Evolutionary conservation across 2,329 filamentous ascomycete genomes (phyloP).

Genomic region (Metarhizium guizhouense): DNA sequence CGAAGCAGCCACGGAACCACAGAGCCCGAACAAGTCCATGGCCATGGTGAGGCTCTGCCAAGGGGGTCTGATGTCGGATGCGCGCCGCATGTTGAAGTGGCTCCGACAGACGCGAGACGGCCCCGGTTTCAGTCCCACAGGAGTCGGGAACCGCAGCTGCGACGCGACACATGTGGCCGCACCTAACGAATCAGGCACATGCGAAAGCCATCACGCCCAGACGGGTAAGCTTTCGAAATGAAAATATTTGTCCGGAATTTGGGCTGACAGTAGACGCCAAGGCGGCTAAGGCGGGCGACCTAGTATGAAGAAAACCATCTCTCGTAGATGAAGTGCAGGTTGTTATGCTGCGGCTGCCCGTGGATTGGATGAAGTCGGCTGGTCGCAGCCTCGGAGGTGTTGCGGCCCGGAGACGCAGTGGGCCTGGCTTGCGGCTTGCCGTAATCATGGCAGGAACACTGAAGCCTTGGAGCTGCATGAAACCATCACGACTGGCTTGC

Average conservation of each 20-base stretch:
- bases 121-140: conserved; percentile 19
- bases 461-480: no score
- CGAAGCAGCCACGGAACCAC: no score
- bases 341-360: no score
- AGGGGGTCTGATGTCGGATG: conserved; percentile 5
- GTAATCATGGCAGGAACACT: no score
- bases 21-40: not conserved
- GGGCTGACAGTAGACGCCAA: no score
- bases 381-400: no score
- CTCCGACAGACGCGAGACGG: conserved; percentile 24
- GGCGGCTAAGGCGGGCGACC: no score
- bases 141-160: not conserved
- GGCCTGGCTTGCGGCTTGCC: no score
- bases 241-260: not conserved
- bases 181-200: not conserved
- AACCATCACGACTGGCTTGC: no score
- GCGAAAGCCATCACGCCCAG: not conserved
- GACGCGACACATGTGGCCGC: not conserved
- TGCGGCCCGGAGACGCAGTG: no score
- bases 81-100: conserved; percentile 19
- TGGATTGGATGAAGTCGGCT: no score
- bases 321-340: not conserved
- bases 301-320: not conserved
- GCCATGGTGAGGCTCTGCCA: conserved; percentile 4
- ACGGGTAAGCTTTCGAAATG: not conserved